These are phyloP conservation scores for Fraxinus ornus DNA, from an alignment of 305 asterid genomes.

Conservation along the genomic window DNA sequence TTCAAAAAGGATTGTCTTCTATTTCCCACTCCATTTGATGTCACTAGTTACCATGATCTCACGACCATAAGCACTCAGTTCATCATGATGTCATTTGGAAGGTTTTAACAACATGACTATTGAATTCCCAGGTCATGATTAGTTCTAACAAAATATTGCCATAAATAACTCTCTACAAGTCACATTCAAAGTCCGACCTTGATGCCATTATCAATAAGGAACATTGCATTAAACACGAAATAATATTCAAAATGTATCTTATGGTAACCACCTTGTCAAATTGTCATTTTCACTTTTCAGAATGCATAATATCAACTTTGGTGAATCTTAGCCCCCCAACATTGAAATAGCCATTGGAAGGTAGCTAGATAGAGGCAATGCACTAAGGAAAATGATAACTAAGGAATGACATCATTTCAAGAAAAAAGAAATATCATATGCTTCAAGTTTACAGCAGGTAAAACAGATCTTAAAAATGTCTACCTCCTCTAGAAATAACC, in stretches of 20 bases:
- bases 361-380: background rate
- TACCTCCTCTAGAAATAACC: background rate
- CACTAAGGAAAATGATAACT: background rate
- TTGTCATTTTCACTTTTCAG: constrained; percentile 1
- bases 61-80: background rate
- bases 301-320: background rate
- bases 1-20: background rate
- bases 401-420: background rate
- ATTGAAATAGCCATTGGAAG: background rate
- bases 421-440: background rate
- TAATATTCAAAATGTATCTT: background rate
- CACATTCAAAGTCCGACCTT: background rate
- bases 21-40: background rate
- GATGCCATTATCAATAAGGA: background rate
- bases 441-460: background rate
- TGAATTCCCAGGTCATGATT: background rate
- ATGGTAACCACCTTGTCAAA: background rate
- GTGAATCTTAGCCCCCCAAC: background rate
- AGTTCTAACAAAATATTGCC: background rate
- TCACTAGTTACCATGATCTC: background rate
- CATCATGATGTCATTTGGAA: background rate
- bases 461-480: background rate
- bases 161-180: background rate
- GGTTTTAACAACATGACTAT: background rate
- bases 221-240: background rate